Evolutionary conservation across 1,284 basidiomycete species (phyloP), one percentile per base, ranked within the genome.

Genomic region (Cryptococcus sp.): DNA sequence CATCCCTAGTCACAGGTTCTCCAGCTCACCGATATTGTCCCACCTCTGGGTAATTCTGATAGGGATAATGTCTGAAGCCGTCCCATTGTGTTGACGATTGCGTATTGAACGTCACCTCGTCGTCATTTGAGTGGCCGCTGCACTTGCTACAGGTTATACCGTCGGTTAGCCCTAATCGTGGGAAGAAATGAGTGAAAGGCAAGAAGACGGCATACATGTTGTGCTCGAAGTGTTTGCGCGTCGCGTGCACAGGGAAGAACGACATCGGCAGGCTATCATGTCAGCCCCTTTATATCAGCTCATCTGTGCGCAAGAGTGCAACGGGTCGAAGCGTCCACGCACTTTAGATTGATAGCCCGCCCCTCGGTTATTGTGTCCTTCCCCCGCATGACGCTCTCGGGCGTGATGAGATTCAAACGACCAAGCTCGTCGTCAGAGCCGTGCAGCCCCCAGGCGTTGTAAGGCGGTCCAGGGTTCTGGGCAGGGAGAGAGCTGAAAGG

Each of bases 41-140:
- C 38, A 62, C 45, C n/a, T 55, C 38, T 11, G 63, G 62, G 36
- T 57, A 66, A 28, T 64, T 66, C 65, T 60, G 60, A 55, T 71
- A 70, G 15, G 66, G 64, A 52, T 68, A 73, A 60, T 78, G 76
- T 4, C 71, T 57, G 48, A 76, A 69, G 0, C 77, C 76, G 51
- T 78, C 77, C 76, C 77, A 77, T 50, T 79, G 78, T 8, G 75
- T 72, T 20, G 72, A 72, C 12, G 63, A 64, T 62, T 79, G 77
- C 5, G 76, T 76, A 56, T 79, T 79, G 62, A 77, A 60, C 13
- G 67, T 52, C 9, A 78, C 56, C 37, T 65, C 50, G 51, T 77
- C 77, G 61, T 73, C 71, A 39, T 67, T 64, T 35, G 51, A 62
- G 55, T 68, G 58, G 0, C 49, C 57, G 16, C 64, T 52, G 36